A percentile compares a stretch with the other conserved stretches of the same genome.
Conservation (phyloP, 164 flowering plant species). For the Piper betle region DNA sequence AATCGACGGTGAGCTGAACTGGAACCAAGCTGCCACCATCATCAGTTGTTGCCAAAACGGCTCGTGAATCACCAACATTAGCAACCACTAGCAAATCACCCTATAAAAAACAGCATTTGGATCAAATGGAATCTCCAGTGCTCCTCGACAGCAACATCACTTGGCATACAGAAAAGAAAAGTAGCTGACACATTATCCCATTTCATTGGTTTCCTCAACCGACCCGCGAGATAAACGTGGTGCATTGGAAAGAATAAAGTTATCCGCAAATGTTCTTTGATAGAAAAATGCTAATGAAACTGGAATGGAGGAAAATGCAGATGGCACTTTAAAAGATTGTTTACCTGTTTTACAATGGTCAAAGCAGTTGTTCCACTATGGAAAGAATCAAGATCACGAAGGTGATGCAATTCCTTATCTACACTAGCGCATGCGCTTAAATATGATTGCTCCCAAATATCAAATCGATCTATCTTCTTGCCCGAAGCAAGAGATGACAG, state of each 20-base stretch:
- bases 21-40: slow-evolving; percentile 34
- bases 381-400: slow-evolving; percentile 44
- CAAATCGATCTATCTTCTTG: slow-evolving; percentile 23
- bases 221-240: too few relatives aligned
- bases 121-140: too few relatives aligned
- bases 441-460: slow-evolving; percentile 66
- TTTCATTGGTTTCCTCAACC: background rate
- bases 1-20: slow-evolving; percentile 66
- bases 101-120: background rate
- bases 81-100: slow-evolving; percentile 53
- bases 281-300: too few relatives aligned
- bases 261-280: too few relatives aligned
- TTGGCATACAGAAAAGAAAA: background rate
- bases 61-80: slow-evolving; percentile 88
- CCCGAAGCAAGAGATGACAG: slow-evolving; percentile 23
- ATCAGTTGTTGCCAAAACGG: slow-evolving; percentile 51
- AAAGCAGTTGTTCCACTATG: slow-evolving; percentile 81
- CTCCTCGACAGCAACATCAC: background rate
- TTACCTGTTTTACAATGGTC: slow-evolving; percentile 75
- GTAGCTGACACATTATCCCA: too few relatives aligned
- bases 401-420: slow-evolving; percentile 55
- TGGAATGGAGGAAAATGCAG: too few relatives aligned
- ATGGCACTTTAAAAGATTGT: background rate
- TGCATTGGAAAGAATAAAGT: too few relatives aligned
- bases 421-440: slow-evolving; percentile 54